These are phyloP conservation scores for Castanea crenata DNA, from an alignment of 306 rosid genomes.

Conservation along the genomic window DNA sequence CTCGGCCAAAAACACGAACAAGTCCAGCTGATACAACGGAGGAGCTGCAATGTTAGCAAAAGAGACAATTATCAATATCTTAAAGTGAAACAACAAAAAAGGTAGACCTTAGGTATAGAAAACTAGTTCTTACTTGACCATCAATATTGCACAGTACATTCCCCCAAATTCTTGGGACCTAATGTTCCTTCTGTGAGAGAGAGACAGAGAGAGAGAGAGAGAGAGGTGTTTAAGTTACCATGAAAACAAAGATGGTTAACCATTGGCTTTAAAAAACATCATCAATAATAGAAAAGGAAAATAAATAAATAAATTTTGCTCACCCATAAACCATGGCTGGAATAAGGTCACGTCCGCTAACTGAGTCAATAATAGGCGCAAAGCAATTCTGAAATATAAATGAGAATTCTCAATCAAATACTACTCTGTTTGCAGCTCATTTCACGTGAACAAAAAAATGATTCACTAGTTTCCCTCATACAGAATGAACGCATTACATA, in stretches of 20 bases:
- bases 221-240: constrained; percentile 22
- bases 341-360: constrained; percentile 88
- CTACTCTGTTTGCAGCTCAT: not conserved
- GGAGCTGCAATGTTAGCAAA: constrained; percentile 63
- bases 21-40: constrained; percentile 89
- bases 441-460: not conserved
- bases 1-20: constrained; percentile 76
- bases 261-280: constrained; percentile 9
- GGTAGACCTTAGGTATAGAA: constrained; percentile 6
- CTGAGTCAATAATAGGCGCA: constrained; percentile 80
- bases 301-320: constrained; percentile 12
- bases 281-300: not conserved
- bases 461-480: not conserved
- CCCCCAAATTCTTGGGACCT: constrained; percentile 92
- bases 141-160: constrained; percentile 82
- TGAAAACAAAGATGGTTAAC: constrained; percentile 4
- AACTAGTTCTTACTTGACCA: constrained; percentile 73
- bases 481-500: not conserved
- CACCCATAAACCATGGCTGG: constrained; percentile 99
- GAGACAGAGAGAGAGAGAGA: not conserved
- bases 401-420: constrained; percentile 7
- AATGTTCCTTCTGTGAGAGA: constrained; percentile 63
- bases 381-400: constrained; percentile 77
- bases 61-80: constrained; percentile 23
- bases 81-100: not conserved